Evolutionary conservation across 176 grass and related monocot species (phyloP).

Genomic region (Oryza coarctata): DNA sequence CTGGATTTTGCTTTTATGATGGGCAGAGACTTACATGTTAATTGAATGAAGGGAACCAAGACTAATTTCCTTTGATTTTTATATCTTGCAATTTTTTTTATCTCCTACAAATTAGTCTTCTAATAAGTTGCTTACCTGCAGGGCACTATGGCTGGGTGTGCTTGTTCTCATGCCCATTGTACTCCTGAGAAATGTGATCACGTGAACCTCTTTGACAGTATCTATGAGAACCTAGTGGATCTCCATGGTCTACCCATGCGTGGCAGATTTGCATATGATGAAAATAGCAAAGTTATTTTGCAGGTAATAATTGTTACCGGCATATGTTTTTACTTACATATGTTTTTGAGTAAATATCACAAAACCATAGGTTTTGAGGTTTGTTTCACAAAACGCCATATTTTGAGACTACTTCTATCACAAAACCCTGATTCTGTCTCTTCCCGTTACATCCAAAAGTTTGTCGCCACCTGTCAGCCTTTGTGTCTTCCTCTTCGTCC

Average conservation of each 20-base stretch:
- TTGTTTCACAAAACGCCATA: too few relatives aligned
- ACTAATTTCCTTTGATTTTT: background rate
- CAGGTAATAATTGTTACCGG: slow-evolving; percentile 50
- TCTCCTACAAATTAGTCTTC: slow-evolving; percentile 31
- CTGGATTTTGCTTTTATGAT: slow-evolving; percentile 6
- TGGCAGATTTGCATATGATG: slow-evolving; percentile 81
- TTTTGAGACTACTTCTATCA: too few relatives aligned
- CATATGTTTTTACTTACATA: background rate
- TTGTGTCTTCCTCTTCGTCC: too few relatives aligned
- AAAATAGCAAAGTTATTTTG: slow-evolving; percentile 64
- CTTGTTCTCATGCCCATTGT: slow-evolving; percentile 52
- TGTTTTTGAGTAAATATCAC: too few relatives aligned
- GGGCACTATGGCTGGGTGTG: slow-evolving; percentile 59
- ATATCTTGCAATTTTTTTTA: background rate
- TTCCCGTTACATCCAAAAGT: too few relatives aligned
- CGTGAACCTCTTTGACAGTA: slow-evolving; percentile 62
- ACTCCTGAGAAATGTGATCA: slow-evolving; percentile 72
- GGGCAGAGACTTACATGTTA: background rate
- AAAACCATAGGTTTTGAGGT: too few relatives aligned
- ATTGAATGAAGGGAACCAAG: background rate
- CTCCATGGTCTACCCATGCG: slow-evolving; percentile 54
- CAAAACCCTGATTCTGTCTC: too few relatives aligned
- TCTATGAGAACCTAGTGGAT: slow-evolving; percentile 63
- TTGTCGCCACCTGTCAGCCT: too few relatives aligned
- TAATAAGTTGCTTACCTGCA: slow-evolving; percentile 43